Evolutionary conservation across 1,284 basidiomycete genomes (phyloP).

Genomic region (Rhodotorula sp.): DNA sequence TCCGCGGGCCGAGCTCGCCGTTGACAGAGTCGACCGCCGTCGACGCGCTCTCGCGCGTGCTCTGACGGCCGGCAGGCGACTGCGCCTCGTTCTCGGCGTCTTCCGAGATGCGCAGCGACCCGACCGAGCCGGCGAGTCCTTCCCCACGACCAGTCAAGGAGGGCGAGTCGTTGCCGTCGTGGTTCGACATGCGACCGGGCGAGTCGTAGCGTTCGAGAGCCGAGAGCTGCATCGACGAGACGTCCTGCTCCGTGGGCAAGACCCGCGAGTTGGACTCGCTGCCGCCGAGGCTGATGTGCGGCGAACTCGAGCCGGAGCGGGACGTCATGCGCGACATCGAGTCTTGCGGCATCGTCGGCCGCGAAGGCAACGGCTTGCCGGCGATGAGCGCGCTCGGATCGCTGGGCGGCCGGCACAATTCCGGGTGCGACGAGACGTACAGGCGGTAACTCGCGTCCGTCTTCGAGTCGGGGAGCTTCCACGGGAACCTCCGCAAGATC

Average conservation of each 20-base stretch:
- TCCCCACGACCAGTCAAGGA: constrained; percentile 18
- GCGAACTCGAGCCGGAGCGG: constrained; percentile 28
- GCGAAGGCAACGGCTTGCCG: constrained; percentile 38
- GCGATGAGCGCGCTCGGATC: constrained; percentile 25
- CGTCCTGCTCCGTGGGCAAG: constrained; percentile 29
- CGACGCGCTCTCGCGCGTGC: neutral
- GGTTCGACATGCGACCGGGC: constrained; percentile 1
- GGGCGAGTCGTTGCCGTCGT: neutral
- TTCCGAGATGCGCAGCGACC: constrained; percentile 4
- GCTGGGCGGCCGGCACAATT: constrained; percentile 59
- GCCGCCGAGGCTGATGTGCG: constrained; percentile 11
- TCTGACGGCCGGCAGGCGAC: neutral
- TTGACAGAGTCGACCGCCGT: constrained; percentile 3
- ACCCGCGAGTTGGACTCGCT: constrained; percentile 37
- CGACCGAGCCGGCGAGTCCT: constrained; percentile 3
- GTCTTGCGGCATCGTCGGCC: constrained; percentile 16
- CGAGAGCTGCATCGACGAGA: constrained; percentile 34
- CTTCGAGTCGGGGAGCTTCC: constrained; percentile 97
- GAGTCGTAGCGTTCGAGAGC: constrained; percentile 19
- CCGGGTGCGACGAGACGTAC: constrained; percentile 88
- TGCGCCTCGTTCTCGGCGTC: neutral
- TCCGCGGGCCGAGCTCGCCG: neutral
- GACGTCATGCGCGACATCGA: constrained; percentile 27
- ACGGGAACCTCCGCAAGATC: constrained; percentile 94
- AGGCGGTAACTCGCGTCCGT: constrained; percentile 85